These are phyloP conservation scores for Aegilops bicornis DNA, from an alignment of 176 grass and related monocot species.

Conservation along the genomic window DNA sequence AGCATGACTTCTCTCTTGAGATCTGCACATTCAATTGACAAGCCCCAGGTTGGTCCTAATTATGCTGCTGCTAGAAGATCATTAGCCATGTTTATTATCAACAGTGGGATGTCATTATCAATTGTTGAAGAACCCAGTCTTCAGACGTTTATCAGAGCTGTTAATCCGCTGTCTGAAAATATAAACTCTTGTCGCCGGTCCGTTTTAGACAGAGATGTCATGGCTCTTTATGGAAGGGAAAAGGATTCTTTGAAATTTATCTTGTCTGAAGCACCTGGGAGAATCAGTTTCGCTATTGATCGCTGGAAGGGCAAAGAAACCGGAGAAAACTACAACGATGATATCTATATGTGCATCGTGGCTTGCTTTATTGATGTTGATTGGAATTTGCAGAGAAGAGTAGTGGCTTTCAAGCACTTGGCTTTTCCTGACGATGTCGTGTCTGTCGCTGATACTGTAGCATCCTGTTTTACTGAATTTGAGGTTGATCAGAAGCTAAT, in stretches of 20 bases:
- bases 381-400: slow-evolving; percentile 29
- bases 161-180: background rate
- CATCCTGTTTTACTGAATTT: background rate
- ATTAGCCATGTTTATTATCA: slow-evolving; percentile 16
- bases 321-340: background rate
- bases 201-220: slow-evolving; percentile 8
- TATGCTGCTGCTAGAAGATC: slow-evolving; percentile 6
- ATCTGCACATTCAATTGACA: background rate
- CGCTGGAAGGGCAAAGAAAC: slow-evolving; percentile 10
- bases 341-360: slow-evolving; percentile 14
- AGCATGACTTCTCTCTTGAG: background rate
- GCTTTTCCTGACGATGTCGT: slow-evolving; percentile 18
- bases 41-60: background rate
- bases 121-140: background rate
- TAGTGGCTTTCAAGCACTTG: slow-evolving; percentile 25
- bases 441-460: background rate
- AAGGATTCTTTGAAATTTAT: background rate
- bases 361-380: slow-evolving; percentile 35
- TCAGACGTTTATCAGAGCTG: background rate
- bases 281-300: slow-evolving; percentile 22
- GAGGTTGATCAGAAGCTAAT: slow-evolving; percentile 30
- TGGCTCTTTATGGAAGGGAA: slow-evolving; percentile 23
- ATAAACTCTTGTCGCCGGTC: background rate
- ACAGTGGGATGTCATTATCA: slow-evolving; percentile 15
- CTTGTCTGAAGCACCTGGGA: slow-evolving; percentile 5